Evolutionary conservation across 768 basidiomycete species (phyloP).

Genomic region (Leccinum variicolor): DNA sequence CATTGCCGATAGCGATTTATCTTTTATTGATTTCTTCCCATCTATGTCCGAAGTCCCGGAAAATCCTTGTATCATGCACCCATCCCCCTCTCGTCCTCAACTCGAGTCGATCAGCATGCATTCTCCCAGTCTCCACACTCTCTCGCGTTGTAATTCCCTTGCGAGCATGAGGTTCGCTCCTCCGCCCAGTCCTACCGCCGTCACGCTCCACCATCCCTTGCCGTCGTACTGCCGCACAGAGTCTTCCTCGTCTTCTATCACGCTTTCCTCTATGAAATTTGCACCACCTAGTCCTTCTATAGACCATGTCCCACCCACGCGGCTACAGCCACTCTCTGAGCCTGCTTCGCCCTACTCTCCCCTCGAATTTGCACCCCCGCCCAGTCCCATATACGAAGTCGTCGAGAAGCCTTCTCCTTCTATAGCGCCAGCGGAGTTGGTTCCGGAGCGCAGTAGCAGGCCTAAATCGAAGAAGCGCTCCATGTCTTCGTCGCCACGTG

Average conservation of each 20-base stretch:
- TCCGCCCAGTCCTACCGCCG: constrained; percentile 26
- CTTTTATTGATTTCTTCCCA: constrained; percentile 45
- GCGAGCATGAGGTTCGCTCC: constrained; percentile 32
- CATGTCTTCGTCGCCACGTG: constrained; percentile 27
- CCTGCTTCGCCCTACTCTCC: constrained; percentile 30
- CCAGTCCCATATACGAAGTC: constrained; percentile 2
- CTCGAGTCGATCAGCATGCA: constrained; percentile 20
- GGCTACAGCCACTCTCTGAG: constrained; percentile 17
- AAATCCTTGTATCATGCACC: constrained; percentile 1
- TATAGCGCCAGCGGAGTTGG: constrained; percentile 41
- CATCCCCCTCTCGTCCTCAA: constrained; percentile 11
- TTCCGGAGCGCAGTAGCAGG: constrained; percentile 35
- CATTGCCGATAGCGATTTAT: constrained; percentile 35
- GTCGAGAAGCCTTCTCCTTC: constrained; percentile 42
- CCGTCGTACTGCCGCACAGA: constrained; percentile 6
- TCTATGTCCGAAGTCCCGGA: constrained; percentile 15
- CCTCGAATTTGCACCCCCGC: constrained; percentile 28
- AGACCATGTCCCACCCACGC: constrained; percentile 6
- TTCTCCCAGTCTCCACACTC: constrained; percentile 19
- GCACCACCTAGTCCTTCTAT: constrained; percentile 26
- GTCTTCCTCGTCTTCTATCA: constrained; percentile 12
- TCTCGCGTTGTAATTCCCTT: constrained; percentile 21
- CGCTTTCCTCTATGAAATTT: constrained; percentile 29
- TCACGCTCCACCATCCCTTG: constrained; percentile 4
- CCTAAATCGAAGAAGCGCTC: constrained; percentile 24